Evolutionary conservation across 2,329 filamentous ascomycete genomes (phyloP).

Genomic region (Hypoxylon sp.): DNA sequence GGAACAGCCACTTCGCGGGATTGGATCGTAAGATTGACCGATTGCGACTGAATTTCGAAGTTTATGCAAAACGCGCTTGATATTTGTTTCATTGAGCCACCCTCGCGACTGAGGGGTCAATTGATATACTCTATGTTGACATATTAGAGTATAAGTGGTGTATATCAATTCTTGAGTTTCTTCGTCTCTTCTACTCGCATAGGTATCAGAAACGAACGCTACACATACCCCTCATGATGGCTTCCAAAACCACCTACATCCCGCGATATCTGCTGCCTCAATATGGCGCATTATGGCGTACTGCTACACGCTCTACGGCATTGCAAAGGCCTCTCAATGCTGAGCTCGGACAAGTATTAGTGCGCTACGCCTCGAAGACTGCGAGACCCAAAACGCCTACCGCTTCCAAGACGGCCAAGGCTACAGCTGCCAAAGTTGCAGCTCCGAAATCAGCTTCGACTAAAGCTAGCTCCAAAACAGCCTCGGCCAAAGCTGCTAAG

Average conservation of each 20-base stretch:
- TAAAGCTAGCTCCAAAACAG: conserved; percentile 16
- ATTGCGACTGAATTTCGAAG: conserved; percentile 21
- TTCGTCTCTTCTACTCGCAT: conserved; percentile 10
- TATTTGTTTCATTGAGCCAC: conserved; percentile 25
- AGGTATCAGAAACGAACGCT: background rate
- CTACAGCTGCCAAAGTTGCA: conserved; percentile 29
- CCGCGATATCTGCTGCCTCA: conserved; percentile 77
- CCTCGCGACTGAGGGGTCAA: conserved; percentile 13
- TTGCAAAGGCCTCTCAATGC: conserved; percentile 45
- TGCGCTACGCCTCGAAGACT: conserved; percentile 54
- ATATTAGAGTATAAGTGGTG: conserved; percentile 2
- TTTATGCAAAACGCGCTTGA: conserved; percentile 38
- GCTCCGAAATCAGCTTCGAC: conserved; percentile 33
- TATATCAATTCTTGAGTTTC: background rate
- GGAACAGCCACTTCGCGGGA: conserved; percentile 18
- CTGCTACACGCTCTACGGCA: conserved; percentile 49
- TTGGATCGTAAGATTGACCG: conserved; percentile 36
- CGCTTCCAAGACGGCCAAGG: conserved; percentile 31
- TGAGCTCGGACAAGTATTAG: conserved; percentile 48
- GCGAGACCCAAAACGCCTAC: conserved; percentile 31
- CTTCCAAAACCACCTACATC: conserved; percentile 64
- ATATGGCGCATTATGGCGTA: conserved; percentile 67
- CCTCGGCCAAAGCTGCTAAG: conserved; percentile 38
- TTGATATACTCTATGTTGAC: conserved; percentile 20
- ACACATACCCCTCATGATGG: conserved; percentile 50